These are phyloP conservation scores for Adansonia grandidieri DNA, from an alignment of 441 rosid species.

Conservation along the genomic window DNA sequence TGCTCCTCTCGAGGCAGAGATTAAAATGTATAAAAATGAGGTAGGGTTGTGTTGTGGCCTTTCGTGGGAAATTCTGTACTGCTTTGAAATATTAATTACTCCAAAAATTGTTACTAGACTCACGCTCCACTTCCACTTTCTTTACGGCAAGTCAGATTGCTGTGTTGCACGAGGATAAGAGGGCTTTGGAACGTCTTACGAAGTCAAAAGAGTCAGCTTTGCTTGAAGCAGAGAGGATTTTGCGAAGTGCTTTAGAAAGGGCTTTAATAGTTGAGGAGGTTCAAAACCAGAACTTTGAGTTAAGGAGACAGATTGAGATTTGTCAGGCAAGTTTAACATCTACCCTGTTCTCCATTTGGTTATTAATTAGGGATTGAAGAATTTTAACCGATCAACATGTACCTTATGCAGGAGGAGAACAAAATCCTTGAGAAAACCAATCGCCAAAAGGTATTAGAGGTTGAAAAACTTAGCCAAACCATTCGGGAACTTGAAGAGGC, in stretches of 20 bases:
- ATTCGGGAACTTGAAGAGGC: conserved; percentile 82
- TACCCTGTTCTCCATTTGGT: not conserved
- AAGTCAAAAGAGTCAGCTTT: conserved; percentile 84
- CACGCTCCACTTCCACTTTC: not conserved
- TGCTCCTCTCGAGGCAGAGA: conserved; percentile 87
- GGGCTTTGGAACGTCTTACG: conserved; percentile 92
- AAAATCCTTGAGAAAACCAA: conserved; percentile 85
- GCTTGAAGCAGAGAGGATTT: conserved; percentile 89
- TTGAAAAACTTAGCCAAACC: conserved; percentile 83
- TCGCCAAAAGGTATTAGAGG: conserved; percentile 87
- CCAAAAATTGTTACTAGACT: too few species aligned
- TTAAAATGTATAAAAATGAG: conserved; percentile 76
- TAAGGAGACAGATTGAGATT: conserved; percentile 85
- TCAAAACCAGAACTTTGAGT: conserved; percentile 85
- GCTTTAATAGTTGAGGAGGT: conserved; percentile 91
- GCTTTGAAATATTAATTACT: too few species aligned
- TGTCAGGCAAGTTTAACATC: conserved; percentile 52
- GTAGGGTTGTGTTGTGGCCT: conserved; percentile 33
- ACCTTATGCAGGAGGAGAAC: conserved; percentile 74
- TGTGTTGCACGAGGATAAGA: conserved; percentile 78
- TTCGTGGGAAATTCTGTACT: not conserved
- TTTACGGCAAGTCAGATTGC: conserved; percentile 49
- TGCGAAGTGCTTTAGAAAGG: conserved; percentile 81
- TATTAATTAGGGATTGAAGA: not conserved
- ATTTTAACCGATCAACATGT: not conserved